Conservation (phyloP, 352 stramenopile species). For the Phytophthora idaei region DNA sequence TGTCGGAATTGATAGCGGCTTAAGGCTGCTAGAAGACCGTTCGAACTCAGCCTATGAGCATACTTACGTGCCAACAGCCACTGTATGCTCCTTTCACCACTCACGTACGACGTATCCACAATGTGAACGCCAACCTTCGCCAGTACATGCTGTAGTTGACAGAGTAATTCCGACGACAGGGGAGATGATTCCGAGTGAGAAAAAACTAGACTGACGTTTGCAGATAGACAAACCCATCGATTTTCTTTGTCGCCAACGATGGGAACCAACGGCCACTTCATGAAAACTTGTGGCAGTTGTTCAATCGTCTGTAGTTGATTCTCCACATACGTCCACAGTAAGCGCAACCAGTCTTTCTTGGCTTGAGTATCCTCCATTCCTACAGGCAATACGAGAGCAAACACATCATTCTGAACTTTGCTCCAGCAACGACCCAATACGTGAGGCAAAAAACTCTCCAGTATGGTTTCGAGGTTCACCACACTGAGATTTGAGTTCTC, state of each 20-base stretch:
- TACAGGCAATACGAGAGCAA: slow-evolving; percentile 27
- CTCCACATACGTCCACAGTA: slow-evolving; percentile 63
- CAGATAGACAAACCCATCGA: slow-evolving; percentile 43
- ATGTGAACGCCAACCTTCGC: slow-evolving; percentile 50
- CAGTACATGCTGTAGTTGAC: slow-evolving; percentile 37
- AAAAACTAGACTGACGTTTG: slow-evolving; percentile 45
- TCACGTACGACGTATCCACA: slow-evolving; percentile 49
- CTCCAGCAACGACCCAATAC: slow-evolving; percentile 44
- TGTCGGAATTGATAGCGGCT: slow-evolving; percentile 40
- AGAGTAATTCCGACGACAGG: slow-evolving; percentile 14
- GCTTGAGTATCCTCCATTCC: slow-evolving; percentile 13
- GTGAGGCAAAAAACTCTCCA: slow-evolving; percentile 49
- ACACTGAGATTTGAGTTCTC: slow-evolving; percentile 52
- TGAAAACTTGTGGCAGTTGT: slow-evolving; percentile 30
- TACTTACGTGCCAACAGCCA: slow-evolving; percentile 52
- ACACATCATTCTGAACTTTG: slow-evolving; percentile 33
- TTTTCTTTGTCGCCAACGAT: slow-evolving; percentile 29
- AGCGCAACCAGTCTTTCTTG: slow-evolving; percentile 49
- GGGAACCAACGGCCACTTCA: slow-evolving; percentile 55
- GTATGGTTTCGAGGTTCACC: slow-evolving; percentile 38
- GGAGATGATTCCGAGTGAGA: slow-evolving; percentile 19
- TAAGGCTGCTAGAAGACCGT: slow-evolving; percentile 50
- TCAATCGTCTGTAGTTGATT: slow-evolving; percentile 35
- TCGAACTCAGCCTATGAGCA: slow-evolving; percentile 51
- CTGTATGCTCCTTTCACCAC: slow-evolving; percentile 42